Conservation (phyloP, 495 filamentous ascomycete species). For the Rostrohypoxylon terebratum region DNA sequence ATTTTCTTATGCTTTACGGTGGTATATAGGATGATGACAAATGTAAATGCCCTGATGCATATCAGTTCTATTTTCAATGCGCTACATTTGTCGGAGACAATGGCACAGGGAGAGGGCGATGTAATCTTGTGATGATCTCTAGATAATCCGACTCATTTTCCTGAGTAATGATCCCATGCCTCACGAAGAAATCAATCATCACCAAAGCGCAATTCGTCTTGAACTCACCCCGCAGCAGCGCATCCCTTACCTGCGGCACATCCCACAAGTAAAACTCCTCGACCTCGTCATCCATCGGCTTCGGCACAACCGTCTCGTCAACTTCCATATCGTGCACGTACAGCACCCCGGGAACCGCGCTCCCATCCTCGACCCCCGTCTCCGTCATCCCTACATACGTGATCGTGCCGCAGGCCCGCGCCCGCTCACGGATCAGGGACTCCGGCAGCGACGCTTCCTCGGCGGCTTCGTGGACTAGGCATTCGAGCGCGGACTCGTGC, state of each 20-base stretch:
- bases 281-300: slow-evolving; percentile 79
- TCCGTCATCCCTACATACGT: slow-evolving; percentile 78
- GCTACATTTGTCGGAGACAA: neutral
- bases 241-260: slow-evolving; percentile 70
- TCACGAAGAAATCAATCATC: slow-evolving; percentile 81
- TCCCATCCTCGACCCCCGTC: slow-evolving; percentile 70
- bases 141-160: slow-evolving; percentile 80
- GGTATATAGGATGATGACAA: too few species aligned
- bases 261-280: slow-evolving; percentile 76
- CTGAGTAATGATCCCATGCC: slow-evolving; percentile 77
- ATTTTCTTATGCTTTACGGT: neutral
- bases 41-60: too few species aligned
- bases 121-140: slow-evolving; percentile 76
- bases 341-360: slow-evolving; percentile 80
- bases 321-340: slow-evolving; percentile 83
- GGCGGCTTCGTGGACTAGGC: slow-evolving; percentile 74
- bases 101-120: slow-evolving; percentile 49
- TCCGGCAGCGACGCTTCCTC: slow-evolving; percentile 82
- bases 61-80: neutral
- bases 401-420: slow-evolving; percentile 68
- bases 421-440: slow-evolving; percentile 65
- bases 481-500: slow-evolving; percentile 71
- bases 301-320: slow-evolving; percentile 66
- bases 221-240: slow-evolving; percentile 73
- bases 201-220: slow-evolving; percentile 85